Evolutionary conservation across 805 yeast species (phyloP), one percentile per base, ranked within the genome.

Genomic region (Jamesozyma piceae): DNA sequence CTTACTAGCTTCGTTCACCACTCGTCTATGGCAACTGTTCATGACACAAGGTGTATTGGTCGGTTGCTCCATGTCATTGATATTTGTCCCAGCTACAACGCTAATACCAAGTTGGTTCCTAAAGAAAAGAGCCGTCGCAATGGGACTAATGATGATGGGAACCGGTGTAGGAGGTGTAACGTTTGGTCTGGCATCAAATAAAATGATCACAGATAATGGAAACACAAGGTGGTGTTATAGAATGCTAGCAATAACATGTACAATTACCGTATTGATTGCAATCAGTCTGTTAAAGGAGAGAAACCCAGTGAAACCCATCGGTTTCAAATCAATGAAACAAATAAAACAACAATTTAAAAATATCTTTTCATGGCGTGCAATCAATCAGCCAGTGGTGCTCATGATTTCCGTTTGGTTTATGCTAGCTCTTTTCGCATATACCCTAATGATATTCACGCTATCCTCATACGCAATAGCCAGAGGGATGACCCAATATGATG

Each of bases 61-160:
- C 41, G 82, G 87, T 27, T 53, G 73, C 27, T 57, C 67, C 0
- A 66, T 67, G 29, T 77, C 85, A 0, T 55, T 77, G 14, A 65
- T 78, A 29, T 73, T 76, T 41, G 68, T 78, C 3, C 82, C 90
- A 1, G 77, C 75, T 4, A 63, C 77, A 18, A 69, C 77, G 2
- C 60, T 81, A 13, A 52, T 82, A 21, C 87, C 88, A 0, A 84
- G 77, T 42, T 82, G 84, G 82, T 83, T 83, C 56, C 60, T 74
- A 35, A 78, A 74, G 49, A 78, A 65, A 45, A 67, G 89, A 49
- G 79, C 79, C 2, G 57, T 72, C 11, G 75, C 78, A 2, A 64
- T 69, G 52, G 79, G 80, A 4, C 54, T 73, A 21, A 66, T 73
- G 2, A 62, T 71, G 21, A 52, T 69, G 19, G 81, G 80, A 9